phyloP scores from a whole-genome alignment of 305 asterid species.

The Ajuga reptans region DNA sequence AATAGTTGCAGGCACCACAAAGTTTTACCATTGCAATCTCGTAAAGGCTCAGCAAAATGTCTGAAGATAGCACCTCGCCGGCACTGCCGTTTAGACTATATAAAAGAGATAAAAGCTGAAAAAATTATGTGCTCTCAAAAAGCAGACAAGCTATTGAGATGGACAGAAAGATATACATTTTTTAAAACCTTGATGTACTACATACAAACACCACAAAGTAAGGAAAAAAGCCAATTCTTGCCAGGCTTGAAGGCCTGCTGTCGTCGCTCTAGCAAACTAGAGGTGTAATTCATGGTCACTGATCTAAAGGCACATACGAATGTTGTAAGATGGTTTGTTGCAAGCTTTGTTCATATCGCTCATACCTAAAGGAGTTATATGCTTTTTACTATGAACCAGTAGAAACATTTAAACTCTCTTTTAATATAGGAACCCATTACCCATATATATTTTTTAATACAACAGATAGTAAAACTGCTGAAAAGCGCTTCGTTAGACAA shows the following conservation, averaged over 20 bases:
- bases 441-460: background rate
- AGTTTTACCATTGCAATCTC: conserved; percentile 71
- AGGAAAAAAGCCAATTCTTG: background rate
- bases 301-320: background rate
- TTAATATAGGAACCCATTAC: background rate
- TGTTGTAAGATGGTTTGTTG: background rate
- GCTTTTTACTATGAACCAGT: background rate
- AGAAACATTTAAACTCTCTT: background rate
- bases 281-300: background rate
- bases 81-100: conserved; percentile 75
- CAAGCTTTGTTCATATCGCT: background rate
- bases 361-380: background rate
- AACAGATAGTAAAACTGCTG: background rate
- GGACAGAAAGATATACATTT: background rate
- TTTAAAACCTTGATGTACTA: background rate
- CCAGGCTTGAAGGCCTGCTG: background rate
- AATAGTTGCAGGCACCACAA: conserved; percentile 19
- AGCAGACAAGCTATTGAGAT: conserved; percentile 13
- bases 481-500: background rate
- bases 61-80: conserved; percentile 83
- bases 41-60: conserved; percentile 87
- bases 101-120: conserved; percentile 19
- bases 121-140: conserved; percentile 15
- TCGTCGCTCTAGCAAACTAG: background rate
- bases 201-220: background rate